Base-by-base conservation (phyloP, 768 basidiomycete species). In the Amanita jacksonii region DNA sequence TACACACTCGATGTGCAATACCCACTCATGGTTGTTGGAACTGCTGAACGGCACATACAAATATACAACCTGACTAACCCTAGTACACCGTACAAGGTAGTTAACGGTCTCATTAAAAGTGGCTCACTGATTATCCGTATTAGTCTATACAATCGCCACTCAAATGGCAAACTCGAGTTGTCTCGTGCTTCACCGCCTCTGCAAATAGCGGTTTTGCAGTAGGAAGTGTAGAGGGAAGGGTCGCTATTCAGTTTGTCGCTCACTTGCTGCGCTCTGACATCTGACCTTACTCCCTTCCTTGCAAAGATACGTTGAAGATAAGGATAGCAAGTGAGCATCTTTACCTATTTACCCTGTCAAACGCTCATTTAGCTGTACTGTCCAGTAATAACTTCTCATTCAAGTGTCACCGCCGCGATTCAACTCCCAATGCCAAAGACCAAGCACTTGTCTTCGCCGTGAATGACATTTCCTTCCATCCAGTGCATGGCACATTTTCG, bases 151-250 rank as follows among this genome's bases (percentile, higher is more conserved):
- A 68, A 19, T 94, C 91, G 1, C 91, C 94, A 1, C 63, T 98
- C 48, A 96, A 94, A 57, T 91, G 85, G 86, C 90, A 94, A 65
- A 92, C 89, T 10, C 77, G 90, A 25, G 83, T 86, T 4, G 75
- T 90, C 10, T 77, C 86, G 4, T 90, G 86, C 57, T 89, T 90
- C 57, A 82, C 83, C 12, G 74, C 80, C 4, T 73, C 79, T 12
- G 34, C 63, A 6, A 76, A 56, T 44, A 80, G 76, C 50, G 85
- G 86, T 4, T 91, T 87, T 52, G 86, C 86, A 0, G 74, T 90
- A 3, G 88, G 88, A 24, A 89, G 87, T 52, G 76, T 90, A 5
- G 88, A 91, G 61, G 88, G 94, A 18, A 76, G 94, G 47, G 90
- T 97, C 2, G 93, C 92, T 2, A 92, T 97, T 48, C 93, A 98